phyloP scores from a whole-genome alignment of 2,329 filamentous ascomycete species.

The Chaetomiaceae sp. region DNA sequence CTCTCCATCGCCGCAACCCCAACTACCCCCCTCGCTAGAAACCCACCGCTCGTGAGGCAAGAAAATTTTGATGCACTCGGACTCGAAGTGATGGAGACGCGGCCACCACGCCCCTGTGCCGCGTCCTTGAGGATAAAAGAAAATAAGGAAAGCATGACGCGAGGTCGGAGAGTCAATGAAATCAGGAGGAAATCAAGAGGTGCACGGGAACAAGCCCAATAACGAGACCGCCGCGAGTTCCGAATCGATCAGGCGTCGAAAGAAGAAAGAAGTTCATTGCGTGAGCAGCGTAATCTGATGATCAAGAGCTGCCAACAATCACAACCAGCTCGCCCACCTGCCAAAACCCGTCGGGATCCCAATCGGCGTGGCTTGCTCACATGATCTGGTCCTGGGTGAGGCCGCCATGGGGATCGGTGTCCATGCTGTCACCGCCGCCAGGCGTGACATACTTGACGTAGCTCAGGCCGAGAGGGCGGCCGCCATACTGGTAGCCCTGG shows the following conservation, averaged over 20 bases:
- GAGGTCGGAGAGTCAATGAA: neutral
- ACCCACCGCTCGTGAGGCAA: slow-evolving; percentile 1
- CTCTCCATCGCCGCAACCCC: slow-evolving; percentile 11
- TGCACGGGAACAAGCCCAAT: neutral
- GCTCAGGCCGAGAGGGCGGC: slow-evolving; percentile 83
- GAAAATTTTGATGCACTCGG: neutral
- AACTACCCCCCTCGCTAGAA: slow-evolving; percentile 19
- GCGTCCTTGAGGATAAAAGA: slow-evolving; percentile 4
- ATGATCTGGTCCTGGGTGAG: slow-evolving; percentile 98
- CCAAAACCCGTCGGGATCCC: neutral
- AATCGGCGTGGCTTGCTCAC: slow-evolving; percentile 43
- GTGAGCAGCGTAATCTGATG: neutral
- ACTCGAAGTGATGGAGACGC: neutral
- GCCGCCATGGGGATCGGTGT: slow-evolving; percentile 66
- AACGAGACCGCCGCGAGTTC: neutral
- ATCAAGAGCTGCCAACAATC: neutral
- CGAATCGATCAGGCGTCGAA: neutral
- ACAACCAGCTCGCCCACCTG: neutral
- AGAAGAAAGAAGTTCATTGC: neutral
- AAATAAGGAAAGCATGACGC: slow-evolving; percentile 17
- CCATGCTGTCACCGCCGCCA: slow-evolving; percentile 65
- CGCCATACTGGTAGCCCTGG: slow-evolving; percentile 94
- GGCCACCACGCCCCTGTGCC: slow-evolving; percentile 8
- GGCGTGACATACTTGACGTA: slow-evolving; percentile 87
- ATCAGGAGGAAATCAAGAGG: neutral